Percentiles rank a stretch among this genome's conserved stretches.
Evolutionary conservation across 2,329 filamentous ascomycete genomes (phyloP).

Genomic region (Neonectria faginata): DNA sequence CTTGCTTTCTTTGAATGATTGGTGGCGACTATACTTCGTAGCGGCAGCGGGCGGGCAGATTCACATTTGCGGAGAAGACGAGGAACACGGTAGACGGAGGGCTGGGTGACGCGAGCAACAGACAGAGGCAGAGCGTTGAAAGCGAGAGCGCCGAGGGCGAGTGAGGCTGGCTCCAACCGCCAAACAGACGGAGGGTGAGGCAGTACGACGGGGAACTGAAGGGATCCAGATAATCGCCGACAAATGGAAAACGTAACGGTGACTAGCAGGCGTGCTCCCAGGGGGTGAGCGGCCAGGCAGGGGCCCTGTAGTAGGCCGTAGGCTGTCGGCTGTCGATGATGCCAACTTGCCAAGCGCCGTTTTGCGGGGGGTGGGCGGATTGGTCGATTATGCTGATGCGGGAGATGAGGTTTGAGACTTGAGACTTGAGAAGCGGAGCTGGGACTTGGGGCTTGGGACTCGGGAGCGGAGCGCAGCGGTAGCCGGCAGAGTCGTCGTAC

Average conservation of each 20-base stretch:
- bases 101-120: constrained; percentile 3
- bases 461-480: constrained; percentile 3
- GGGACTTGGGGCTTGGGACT: neutral
- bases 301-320: neutral
- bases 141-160: constrained; percentile 9
- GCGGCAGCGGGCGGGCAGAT: constrained; percentile 19
- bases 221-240: constrained; percentile 29
- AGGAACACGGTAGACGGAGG: constrained; percentile 6
- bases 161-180: constrained; percentile 8
- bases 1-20: constrained; percentile 27
- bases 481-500: constrained; percentile 9
- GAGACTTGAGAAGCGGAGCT: constrained; percentile 1
- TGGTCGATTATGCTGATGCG: constrained; percentile 22
- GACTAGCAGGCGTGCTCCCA: constrained; percentile 19
- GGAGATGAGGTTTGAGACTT: constrained; percentile 9
- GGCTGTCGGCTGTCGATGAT: constrained; percentile 10
- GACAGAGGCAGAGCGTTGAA: neutral
- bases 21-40: constrained; percentile 21
- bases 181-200: constrained; percentile 8
- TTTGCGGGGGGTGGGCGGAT: constrained; percentile 20
- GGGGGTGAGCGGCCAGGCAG: constrained; percentile 18
- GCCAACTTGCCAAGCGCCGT: constrained; percentile 24
- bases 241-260: constrained; percentile 13
- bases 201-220: constrained; percentile 20
- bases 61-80: constrained; percentile 25